Conservation (phyloP, 805 yeast genomes). For the Metschnikowia similis region DNA sequence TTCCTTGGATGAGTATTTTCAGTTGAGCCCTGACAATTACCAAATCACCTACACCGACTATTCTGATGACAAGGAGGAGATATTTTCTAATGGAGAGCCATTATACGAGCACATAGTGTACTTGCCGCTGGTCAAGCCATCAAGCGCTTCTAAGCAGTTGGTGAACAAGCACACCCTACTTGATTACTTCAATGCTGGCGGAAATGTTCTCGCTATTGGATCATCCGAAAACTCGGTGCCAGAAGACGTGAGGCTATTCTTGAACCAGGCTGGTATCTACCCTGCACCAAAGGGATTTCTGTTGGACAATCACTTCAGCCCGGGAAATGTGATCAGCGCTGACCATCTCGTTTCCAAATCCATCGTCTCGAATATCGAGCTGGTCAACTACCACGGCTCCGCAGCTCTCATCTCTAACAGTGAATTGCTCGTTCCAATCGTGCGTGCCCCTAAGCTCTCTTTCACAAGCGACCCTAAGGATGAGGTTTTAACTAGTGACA, state of each 20-base stretch:
- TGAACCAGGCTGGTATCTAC: slow-evolving; percentile 76
- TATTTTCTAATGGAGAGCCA: slow-evolving; percentile 23
- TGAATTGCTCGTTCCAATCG: slow-evolving; percentile 64
- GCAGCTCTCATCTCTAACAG: slow-evolving; percentile 70
- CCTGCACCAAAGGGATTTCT: slow-evolving; percentile 74
- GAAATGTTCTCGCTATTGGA: slow-evolving; percentile 62
- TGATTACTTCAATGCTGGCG: slow-evolving; percentile 61
- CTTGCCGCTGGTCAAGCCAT: slow-evolving; percentile 34
- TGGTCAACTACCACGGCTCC: slow-evolving; percentile 42
- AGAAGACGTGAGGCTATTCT: slow-evolving; percentile 52
- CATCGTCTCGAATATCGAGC: slow-evolving; percentile 17
- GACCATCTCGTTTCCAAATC: slow-evolving; percentile 25
- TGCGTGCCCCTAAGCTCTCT: slow-evolving; percentile 63
- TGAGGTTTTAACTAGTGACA: slow-evolving; percentile 38
- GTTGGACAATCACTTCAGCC: slow-evolving; percentile 61
- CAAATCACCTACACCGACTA: slow-evolving; percentile 19
- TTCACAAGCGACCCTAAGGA: slow-evolving; percentile 47
- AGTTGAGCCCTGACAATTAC: slow-evolving; percentile 9
- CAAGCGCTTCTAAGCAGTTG: slow-evolving; percentile 29
- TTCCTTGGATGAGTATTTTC: slow-evolving; percentile 9
- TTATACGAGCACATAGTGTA: slow-evolving; percentile 29
- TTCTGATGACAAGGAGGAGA: slow-evolving; percentile 18
- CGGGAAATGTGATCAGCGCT: slow-evolving; percentile 28
- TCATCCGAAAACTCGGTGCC: slow-evolving; percentile 43
- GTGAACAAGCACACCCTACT: slow-evolving; percentile 43